Evolutionary conservation across 2,329 filamentous ascomycete species (phyloP).

Genomic region (Allantophomopsis lycopodina): DNA sequence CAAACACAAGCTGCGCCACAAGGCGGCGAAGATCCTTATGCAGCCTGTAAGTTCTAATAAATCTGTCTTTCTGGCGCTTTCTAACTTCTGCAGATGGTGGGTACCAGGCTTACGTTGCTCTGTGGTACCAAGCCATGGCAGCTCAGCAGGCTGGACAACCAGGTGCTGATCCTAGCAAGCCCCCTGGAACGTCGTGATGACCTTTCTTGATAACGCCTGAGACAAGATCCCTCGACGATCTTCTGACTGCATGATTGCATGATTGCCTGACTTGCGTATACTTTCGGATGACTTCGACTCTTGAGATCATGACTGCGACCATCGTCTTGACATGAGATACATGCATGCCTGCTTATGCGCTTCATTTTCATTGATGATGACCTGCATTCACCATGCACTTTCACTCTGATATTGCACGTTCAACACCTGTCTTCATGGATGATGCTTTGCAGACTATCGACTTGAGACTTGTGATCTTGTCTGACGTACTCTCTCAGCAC

Average conservation of each 20-base stretch:
- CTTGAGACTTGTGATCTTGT: too few relatives aligned
- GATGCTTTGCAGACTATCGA: too few relatives aligned
- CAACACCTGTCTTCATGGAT: too few relatives aligned
- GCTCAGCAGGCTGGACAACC: constrained; percentile 23
- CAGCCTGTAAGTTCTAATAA: constrained; percentile 46
- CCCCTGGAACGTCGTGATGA: constrained; percentile 22
- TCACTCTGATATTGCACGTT: too few relatives aligned
- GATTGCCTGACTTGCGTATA: constrained; percentile 17
- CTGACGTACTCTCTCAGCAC: too few relatives aligned
- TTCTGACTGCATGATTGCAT: constrained; percentile 13
- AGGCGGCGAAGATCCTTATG: constrained; percentile 54
- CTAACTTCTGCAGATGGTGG: constrained; percentile 45
- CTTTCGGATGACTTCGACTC: constrained; percentile 9
- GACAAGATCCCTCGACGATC: constrained; percentile 10
- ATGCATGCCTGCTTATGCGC: constrained; percentile 12
- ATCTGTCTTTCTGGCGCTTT: constrained; percentile 9
- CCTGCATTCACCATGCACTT: constrained; percentile 6
- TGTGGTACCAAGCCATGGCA: constrained; percentile 65
- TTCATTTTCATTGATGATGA: constrained; percentile 7
- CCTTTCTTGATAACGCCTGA: constrained; percentile 8
- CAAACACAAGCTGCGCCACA: constrained; percentile 25
- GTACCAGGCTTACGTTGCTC: constrained; percentile 65
- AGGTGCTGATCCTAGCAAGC: constrained; percentile 22
- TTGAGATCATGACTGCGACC: constrained; percentile 18
- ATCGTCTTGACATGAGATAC: constrained; percentile 16